A percentile compares a stretch with the other conserved stretches of the same genome.
phyloP scores from a whole-genome alignment of 768 basidiomycete genomes.

The Rhizopogon vinicolor region DNA sequence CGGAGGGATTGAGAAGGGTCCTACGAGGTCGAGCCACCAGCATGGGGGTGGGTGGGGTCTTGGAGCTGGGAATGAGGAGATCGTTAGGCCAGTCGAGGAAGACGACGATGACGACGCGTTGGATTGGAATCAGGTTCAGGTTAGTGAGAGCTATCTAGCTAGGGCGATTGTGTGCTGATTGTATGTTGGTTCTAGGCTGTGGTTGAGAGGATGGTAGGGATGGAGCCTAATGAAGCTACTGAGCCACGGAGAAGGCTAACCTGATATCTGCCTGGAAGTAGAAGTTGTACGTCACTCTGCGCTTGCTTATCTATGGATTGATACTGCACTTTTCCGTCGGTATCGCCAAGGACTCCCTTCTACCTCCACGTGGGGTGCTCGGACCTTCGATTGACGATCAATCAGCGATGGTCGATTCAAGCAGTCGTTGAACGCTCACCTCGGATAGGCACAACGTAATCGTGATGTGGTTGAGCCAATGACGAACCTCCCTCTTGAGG shows the following conservation, averaged over 20 bases:
- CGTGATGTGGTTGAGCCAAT: too few relatives aligned
- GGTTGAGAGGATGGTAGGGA: slow-evolving; percentile 57
- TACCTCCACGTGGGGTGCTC: too few relatives aligned
- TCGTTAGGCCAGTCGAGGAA: slow-evolving; percentile 41
- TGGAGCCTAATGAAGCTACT: slow-evolving; percentile 28
- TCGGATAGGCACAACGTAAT: too few relatives aligned
- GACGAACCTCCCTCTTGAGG: too few relatives aligned
- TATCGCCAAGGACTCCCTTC: background rate
- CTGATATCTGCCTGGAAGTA: background rate
- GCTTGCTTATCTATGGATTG: background rate
- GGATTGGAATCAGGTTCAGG: slow-evolving; percentile 73
- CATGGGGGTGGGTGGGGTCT: slow-evolving; percentile 74
- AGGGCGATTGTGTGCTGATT: background rate
- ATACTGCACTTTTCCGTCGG: background rate
- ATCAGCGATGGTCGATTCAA: too few relatives aligned
- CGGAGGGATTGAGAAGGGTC: slow-evolving; percentile 37
- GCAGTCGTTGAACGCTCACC: too few relatives aligned
- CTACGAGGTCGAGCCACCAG: slow-evolving; percentile 11
- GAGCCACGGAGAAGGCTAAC: slow-evolving; percentile 23
- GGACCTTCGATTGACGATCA: too few relatives aligned
- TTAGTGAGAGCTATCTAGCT: slow-evolving; percentile 13
- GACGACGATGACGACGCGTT: slow-evolving; percentile 62
- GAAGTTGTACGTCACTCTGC: background rate
- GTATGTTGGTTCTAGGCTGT: slow-evolving; percentile 33
- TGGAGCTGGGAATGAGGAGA: slow-evolving; percentile 54